These are phyloP conservation scores for Prunella vulgaris DNA, from an alignment of 257 asterid species.

Conservation along the genomic window DNA sequence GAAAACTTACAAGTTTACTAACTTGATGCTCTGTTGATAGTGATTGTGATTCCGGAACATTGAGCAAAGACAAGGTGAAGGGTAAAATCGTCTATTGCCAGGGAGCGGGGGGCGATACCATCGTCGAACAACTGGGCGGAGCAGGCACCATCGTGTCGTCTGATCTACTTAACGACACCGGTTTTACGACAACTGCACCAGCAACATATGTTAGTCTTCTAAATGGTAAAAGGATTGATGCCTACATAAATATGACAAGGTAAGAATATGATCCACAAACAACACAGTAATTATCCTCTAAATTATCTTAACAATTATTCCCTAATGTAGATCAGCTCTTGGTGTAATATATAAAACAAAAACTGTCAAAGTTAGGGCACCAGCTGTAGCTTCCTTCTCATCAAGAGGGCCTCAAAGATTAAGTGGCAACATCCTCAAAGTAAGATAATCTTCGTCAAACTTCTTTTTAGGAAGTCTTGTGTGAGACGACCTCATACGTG, in stretches of 20 bases:
- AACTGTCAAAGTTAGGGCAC: constrained; percentile 31
- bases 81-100: constrained; percentile 63
- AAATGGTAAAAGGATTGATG: constrained; percentile 37
- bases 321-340: constrained; percentile 37
- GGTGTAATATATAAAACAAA: constrained; percentile 51
- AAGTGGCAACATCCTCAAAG: constrained; percentile 64
- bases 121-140: constrained; percentile 38
- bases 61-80: constrained; percentile 40
- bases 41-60: constrained; percentile 39
- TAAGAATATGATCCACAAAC: constrained; percentile 3
- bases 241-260: constrained; percentile 66
- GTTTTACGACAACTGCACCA: constrained; percentile 25
- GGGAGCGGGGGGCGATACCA: constrained; percentile 24
- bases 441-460: too few relatives aligned
- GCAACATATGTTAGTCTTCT: constrained; percentile 27
- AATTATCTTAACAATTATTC: neutral
- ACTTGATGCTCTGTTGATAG: constrained; percentile 25
- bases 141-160: constrained; percentile 43
- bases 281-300: neutral
- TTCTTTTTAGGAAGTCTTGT: too few relatives aligned
- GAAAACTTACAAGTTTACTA: neutral
- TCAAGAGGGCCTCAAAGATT: constrained; percentile 70
- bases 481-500: too few relatives aligned
- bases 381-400: constrained; percentile 60
- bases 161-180: constrained; percentile 24